A percentile compares a stretch with the other conserved stretches of the same genome.
Evolutionary conservation across 768 basidiomycete genomes (phyloP).

Genomic region (Termitomyces sp.): DNA sequence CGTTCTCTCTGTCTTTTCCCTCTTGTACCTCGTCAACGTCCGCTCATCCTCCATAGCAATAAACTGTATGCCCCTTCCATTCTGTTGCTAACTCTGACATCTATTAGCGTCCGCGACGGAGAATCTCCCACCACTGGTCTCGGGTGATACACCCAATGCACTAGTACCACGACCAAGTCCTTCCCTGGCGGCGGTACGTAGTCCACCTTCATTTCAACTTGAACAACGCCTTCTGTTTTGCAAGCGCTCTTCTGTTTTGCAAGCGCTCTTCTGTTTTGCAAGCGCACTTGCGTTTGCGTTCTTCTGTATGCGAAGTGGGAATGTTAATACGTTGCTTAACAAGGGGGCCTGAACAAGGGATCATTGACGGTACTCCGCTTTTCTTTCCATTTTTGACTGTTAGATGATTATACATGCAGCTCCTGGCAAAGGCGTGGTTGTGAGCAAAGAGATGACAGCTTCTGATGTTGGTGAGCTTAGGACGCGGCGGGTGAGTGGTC

Average conservation of each 20-base stretch:
- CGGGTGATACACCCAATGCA: too few species aligned
- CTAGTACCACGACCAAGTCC: too few species aligned
- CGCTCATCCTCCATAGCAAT: neutral
- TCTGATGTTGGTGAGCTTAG: neutral
- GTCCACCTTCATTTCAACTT: too few species aligned
- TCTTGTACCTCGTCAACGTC: neutral
- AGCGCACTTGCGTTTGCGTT: too few species aligned
- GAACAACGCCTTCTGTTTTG: neutral
- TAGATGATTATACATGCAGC: too few species aligned
- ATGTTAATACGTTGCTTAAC: neutral
- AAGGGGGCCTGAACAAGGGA: neutral
- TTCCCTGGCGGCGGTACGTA: too few species aligned
- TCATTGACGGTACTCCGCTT: neutral
- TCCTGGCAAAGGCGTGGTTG: too few species aligned
- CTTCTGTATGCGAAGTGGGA: neutral
- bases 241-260: neutral
- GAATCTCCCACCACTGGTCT: too few species aligned
- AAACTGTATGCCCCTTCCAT: too few species aligned
- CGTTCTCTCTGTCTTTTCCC: neutral
- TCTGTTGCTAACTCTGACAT: neutral
- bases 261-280: neutral
- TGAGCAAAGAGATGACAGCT: too few species aligned
- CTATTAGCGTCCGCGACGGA: neutral
- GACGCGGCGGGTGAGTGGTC: neutral
- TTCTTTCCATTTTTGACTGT: too few species aligned